A percentile compares a stretch with the other conserved stretches of the same genome.
Conservation (phyloP, 768 basidiomycete species). For the Galerina marginata region DNA sequence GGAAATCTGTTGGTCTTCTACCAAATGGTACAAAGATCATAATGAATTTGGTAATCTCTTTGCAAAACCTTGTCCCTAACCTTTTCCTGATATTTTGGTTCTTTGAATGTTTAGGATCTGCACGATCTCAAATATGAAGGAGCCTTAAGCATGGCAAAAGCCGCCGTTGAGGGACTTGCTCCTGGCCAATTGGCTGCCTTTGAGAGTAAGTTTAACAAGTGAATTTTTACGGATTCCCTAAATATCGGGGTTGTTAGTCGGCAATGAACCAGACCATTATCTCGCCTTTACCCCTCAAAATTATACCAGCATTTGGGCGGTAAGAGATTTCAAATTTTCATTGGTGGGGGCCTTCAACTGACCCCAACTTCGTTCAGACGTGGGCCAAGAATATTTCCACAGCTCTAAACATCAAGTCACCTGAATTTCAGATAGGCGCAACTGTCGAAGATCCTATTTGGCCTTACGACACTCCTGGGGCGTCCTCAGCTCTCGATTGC, state of each 20-base stretch:
- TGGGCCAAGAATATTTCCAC: conserved; percentile 55
- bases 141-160: conserved; percentile 47
- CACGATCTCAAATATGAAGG: conserved; percentile 48
- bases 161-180: conserved; percentile 43
- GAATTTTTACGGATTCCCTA: not conserved
- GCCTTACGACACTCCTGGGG: conserved; percentile 51
- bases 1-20: conserved; percentile 49
- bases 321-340: conserved; percentile 22
- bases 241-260: conserved; percentile 38
- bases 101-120: conserved; percentile 40
- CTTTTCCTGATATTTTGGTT: not conserved
- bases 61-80: not conserved
- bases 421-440: conserved; percentile 54
- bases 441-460: conserved; percentile 57
- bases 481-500: conserved; percentile 51
- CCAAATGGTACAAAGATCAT: conserved; percentile 53
- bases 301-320: conserved; percentile 52
- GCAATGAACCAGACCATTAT: conserved; percentile 63
- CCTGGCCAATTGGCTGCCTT: conserved; percentile 45
- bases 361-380: conserved; percentile 31
- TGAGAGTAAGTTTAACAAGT: conserved; percentile 42
- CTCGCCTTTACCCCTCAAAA: conserved; percentile 45
- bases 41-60: conserved; percentile 44
- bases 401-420: conserved; percentile 40
- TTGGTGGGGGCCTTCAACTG: not conserved